Conservation (phyloP, 305 asterid species). For the Ajuga reptans region DNA sequence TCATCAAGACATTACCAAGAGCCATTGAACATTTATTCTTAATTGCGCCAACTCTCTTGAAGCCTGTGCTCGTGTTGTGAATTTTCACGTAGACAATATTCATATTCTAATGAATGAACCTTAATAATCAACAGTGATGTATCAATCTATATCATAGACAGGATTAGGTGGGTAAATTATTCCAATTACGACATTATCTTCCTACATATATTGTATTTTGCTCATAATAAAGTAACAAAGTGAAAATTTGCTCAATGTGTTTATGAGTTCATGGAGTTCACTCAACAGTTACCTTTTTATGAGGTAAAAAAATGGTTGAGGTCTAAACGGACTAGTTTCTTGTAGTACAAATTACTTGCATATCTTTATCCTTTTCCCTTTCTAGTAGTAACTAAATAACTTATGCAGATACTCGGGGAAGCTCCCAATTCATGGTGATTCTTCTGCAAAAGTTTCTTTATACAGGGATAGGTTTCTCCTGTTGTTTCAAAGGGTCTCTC, state of each 20-base stretch:
- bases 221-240: neutral
- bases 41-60: neutral
- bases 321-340: neutral
- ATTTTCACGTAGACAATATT: neutral
- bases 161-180: neutral
- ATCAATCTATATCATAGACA: neutral
- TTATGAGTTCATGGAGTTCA: neutral
- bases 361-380: neutral
- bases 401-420: constrained; percentile 49
- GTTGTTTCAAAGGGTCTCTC: constrained; percentile 74
- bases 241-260: neutral
- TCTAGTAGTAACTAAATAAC: neutral
- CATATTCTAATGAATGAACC: neutral
- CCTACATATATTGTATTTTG: neutral
- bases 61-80: neutral
- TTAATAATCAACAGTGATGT: neutral
- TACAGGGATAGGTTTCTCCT: constrained; percentile 79
- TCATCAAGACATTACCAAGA: neutral
- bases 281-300: neutral
- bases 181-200: neutral
- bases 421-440: constrained; percentile 77
- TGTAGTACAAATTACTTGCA: neutral
- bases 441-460: constrained; percentile 66
- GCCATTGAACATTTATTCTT: neutral
- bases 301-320: neutral